Base-by-base conservation (phyloP, 1,284 basidiomycete genomes). In the Ustanciosporium gigantosporum region DNA sequence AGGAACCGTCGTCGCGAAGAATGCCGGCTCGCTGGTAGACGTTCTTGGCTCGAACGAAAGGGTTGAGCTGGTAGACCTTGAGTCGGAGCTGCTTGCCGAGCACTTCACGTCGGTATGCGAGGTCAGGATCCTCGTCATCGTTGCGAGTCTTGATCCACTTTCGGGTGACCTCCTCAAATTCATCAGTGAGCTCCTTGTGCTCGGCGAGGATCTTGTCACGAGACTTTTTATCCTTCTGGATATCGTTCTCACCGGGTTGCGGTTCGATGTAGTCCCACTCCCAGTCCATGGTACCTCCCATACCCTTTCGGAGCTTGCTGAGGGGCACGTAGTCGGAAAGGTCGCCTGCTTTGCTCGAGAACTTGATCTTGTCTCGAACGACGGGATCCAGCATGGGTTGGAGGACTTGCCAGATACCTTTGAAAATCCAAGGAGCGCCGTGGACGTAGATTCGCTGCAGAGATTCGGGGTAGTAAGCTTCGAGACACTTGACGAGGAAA, bases 281-380 rank as follows among this genome's bases (percentile, higher is more conserved):
- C 74, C 75, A 76, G 45, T 76, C 67, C 57, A 76, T 66, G 27
- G 72, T 77, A 20, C 75, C 75, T 47, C 75, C 75, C 75, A 77
- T 77, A 21, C 62, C 74, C 49, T 68, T 73, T 23, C 70, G 65
- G 36, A 77, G 56, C 61, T 73, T 76, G 47, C 49, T 52, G 15
- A 56, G 35, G 20, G 68, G 51, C 15, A 74, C 48, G 44, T 68
- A 66, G 45, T 77, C 75, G 31, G 56, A 60, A 35, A 77, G 64
- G 31, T 77, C 75, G 22, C 52, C 31, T 19, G 72, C 71, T 50
- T 70, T 75, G 57, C 47, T 70, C 42, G 66, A 69, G 55, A 77
- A 77, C 50, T 68, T 74, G 71, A 76, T 75, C 62, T 77, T 77
- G 55, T 73, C 72, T 35, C 71, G 61, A 29, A 77, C 75, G 44